Evolutionary conservation across 768 basidiomycete genomes (phyloP).

Genomic region (Xerocomus spinulosus): DNA sequence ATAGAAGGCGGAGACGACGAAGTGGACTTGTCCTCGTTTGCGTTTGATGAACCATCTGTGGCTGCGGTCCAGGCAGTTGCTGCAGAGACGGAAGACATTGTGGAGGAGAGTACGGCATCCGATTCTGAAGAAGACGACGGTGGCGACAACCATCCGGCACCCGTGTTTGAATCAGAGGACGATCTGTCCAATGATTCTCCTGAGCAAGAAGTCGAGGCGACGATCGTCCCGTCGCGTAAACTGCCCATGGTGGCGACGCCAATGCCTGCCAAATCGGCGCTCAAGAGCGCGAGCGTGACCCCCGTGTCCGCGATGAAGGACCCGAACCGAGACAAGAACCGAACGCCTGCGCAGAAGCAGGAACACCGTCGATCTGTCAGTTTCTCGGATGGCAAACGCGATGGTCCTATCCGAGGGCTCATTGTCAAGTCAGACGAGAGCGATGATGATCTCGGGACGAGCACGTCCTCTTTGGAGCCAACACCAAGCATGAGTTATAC

Average conservation of each 20-base stretch:
- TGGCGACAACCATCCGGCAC: constrained; percentile 6
- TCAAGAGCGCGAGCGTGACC: constrained; percentile 46
- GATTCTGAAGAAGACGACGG: constrained; percentile 28
- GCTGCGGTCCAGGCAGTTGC: constrained; percentile 51
- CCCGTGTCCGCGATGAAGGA: constrained; percentile 58
- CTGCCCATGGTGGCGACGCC: constrained; percentile 15
- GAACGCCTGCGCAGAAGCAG: constrained; percentile 49
- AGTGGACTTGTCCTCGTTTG: constrained; percentile 65
- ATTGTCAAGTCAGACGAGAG: constrained; percentile 34
- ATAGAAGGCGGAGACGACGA: constrained; percentile 59
- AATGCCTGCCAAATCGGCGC: constrained; percentile 36
- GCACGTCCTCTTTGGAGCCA: constrained; percentile 13
- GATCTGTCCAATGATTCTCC: constrained; percentile 25
- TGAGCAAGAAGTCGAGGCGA: constrained; percentile 10
- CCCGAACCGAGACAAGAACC: constrained; percentile 42
- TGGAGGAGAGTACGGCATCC: constrained; percentile 40
- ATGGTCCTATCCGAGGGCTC: constrained; percentile 80
- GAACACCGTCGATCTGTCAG: constrained; percentile 82
- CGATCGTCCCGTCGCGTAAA: constrained; percentile 18
- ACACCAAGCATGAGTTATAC: constrained; percentile 30
- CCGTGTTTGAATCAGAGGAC: constrained; percentile 35
- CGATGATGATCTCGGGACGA: constrained; percentile 34
- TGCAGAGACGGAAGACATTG: constrained; percentile 28
- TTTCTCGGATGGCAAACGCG: constrained; percentile 91
- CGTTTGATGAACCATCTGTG: constrained; percentile 58